A percentile compares a stretch with the other conserved stretches of the same genome.
These are phyloP conservation scores for Moelleriella libera DNA, from an alignment of 2,329 filamentous ascomycete genomes.

Conservation along the genomic window DNA sequence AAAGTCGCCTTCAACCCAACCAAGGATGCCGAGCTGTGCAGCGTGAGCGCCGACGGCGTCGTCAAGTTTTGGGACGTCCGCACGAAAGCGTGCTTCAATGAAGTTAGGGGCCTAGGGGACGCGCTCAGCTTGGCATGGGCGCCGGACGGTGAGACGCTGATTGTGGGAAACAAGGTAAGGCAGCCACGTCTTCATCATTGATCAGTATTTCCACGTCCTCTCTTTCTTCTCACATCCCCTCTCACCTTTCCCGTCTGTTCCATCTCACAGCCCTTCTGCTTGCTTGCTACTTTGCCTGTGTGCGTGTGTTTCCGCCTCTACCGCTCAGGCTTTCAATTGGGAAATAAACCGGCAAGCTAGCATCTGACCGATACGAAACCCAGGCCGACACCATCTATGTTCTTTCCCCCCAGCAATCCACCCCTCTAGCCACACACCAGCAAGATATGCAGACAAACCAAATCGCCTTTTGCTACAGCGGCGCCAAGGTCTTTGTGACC, in stretches of 20 bases:
- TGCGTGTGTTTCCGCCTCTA: too few relatives aligned
- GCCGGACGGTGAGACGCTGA: constrained; percentile 53
- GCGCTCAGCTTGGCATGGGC: constrained; percentile 62
- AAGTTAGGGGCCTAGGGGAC: constrained; percentile 51
- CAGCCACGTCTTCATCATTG: too few relatives aligned
- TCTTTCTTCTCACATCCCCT: too few relatives aligned
- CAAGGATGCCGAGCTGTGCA: constrained; percentile 65
- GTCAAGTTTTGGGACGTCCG: constrained; percentile 72
- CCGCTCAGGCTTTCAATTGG: too few relatives aligned
- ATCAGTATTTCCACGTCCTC: too few relatives aligned
- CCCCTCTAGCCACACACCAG: constrained; percentile 41
- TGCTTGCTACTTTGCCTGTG: too few relatives aligned
- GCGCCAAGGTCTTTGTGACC: constrained; percentile 55
- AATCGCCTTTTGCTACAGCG: constrained; percentile 60
- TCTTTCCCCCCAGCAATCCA: constrained; percentile 44
- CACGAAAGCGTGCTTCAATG: constrained; percentile 55
- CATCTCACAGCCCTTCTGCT: too few relatives aligned
- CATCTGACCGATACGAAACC: too few relatives aligned
- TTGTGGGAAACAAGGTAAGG: constrained; percentile 59
- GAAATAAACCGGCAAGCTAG: too few relatives aligned
- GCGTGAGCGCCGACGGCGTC: constrained; percentile 58
- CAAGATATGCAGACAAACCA: constrained; percentile 57
- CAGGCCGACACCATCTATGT: constrained; percentile 49
- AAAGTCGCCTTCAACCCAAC: constrained; percentile 67
- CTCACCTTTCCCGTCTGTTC: too few relatives aligned